Conservation (phyloP, 2,329 filamentous ascomycete species). For the Sporothrix luriei region DNA sequence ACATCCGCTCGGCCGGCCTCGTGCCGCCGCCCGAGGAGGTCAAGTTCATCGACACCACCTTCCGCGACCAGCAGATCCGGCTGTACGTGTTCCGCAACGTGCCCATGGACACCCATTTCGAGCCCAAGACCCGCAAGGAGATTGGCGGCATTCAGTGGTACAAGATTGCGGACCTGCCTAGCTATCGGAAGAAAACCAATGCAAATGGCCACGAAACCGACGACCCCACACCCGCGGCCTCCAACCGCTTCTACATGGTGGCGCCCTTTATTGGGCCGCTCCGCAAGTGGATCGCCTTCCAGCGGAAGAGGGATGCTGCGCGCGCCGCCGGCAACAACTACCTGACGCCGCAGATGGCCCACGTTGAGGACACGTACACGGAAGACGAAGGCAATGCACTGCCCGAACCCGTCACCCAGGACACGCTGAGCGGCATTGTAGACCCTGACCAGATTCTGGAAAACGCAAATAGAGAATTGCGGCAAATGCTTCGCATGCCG, state of each 20-base stretch:
- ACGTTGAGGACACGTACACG: conserved; percentile 59
- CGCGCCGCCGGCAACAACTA: conserved; percentile 47
- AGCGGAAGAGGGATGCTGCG: conserved; percentile 70
- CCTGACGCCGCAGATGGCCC: conserved; percentile 45
- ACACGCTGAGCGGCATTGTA: conserved; percentile 40
- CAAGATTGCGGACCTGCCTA: conserved; percentile 82
- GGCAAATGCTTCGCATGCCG: conserved; percentile 59
- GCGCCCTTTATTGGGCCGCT: conserved; percentile 84
- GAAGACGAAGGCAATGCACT: conserved; percentile 62
- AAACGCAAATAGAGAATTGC: conserved; percentile 56
- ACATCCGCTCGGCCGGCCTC: conserved; percentile 74
- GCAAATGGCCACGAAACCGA: conserved; percentile 57
- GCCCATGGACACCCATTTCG: conserved; percentile 82
- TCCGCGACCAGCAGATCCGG: conserved; percentile 89
- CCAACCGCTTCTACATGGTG: conserved; percentile 97
- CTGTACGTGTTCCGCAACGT: conserved; percentile 91
- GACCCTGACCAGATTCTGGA: conserved; percentile 52
- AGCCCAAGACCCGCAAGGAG: conserved; percentile 90
- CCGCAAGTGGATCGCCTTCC: conserved; percentile 86
- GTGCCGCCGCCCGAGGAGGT: conserved; percentile 71
- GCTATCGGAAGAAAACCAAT: conserved; percentile 66
- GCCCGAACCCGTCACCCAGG: conserved; percentile 42
- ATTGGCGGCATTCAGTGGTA: conserved; percentile 98
- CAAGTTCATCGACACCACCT: conserved; percentile 84
- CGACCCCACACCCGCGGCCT: conserved; percentile 61